A percentile compares a stretch with the other conserved stretches of the same genome.
Evolutionary conservation across 2,329 filamentous ascomycete species (phyloP).

Genomic region (Fusarium vanettenii): DNA sequence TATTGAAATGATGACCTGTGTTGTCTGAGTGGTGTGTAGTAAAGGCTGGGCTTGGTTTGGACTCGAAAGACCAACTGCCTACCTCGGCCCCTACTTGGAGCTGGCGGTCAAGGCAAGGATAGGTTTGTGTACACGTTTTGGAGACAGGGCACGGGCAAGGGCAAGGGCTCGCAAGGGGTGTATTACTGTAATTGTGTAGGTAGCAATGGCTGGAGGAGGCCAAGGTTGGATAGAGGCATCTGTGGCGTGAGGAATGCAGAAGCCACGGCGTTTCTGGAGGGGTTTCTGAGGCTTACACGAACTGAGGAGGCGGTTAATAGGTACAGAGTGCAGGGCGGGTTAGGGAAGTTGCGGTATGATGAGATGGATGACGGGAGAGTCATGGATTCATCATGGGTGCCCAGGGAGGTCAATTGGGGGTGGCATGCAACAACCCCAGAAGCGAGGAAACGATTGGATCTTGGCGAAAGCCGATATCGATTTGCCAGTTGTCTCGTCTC

Average conservation of each 20-base stretch:
- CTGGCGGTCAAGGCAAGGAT: not conserved
- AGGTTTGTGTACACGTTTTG: not conserved
- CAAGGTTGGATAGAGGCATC: not conserved
- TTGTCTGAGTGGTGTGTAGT: not conserved
- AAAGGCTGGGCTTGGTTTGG: not conserved
- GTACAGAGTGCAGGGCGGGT: not conserved
- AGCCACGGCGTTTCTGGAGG: not conserved
- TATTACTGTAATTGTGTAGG: not conserved
- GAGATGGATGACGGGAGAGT: not conserved
- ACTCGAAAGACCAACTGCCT: not conserved
- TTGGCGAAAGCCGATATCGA: not conserved
- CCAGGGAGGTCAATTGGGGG: not conserved
- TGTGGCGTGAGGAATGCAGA: conserved; percentile 23
- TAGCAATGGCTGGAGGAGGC: not conserved
- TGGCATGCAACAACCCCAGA: not conserved
- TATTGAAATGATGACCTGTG: not conserved
- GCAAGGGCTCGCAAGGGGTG: not conserved
- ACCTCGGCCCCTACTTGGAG: not conserved
- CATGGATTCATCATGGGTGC: not conserved
- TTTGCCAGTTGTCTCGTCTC: not conserved
- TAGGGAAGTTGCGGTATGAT: conserved; percentile 3
- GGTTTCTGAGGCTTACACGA: not conserved
- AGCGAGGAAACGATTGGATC: not conserved
- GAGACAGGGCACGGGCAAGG: not conserved
- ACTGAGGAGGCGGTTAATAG: not conserved